These are phyloP conservation scores for Aspergillus aculeatinus DNA, from an alignment of 2,329 filamentous ascomycete genomes.

Conservation along the genomic window DNA sequence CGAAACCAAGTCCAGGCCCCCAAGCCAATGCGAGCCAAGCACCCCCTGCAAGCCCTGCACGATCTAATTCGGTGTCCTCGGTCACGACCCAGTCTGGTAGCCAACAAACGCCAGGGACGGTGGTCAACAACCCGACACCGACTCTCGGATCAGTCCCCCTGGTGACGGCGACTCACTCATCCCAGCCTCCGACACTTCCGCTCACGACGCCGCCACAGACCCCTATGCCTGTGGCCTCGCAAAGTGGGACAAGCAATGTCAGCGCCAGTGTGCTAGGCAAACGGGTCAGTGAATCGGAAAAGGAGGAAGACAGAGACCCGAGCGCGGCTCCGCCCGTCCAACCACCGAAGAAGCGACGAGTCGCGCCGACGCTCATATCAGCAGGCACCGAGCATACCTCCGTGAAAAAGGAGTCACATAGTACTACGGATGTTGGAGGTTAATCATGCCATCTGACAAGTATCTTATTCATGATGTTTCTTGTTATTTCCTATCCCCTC, in stretches of 20 bases:
- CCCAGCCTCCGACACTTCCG: conserved; percentile 55
- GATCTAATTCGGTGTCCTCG: conserved; percentile 84
- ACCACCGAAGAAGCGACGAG: conserved; percentile 64
- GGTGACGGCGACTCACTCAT: conserved; percentile 70
- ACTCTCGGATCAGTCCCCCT: conserved; percentile 74
- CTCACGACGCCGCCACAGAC: conserved; percentile 91
- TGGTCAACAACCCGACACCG: conserved; percentile 75
- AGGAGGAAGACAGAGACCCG: conserved; percentile 40
- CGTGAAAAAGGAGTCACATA: conserved; percentile 12
- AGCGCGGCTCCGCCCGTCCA: conserved; percentile 48
- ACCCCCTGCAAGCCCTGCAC: conserved; percentile 73
- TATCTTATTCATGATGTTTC: not conserved
- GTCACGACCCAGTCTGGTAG: conserved; percentile 61
- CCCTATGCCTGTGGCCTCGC: conserved; percentile 55
- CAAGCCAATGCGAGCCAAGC: conserved; percentile 50
- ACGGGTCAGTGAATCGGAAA: conserved; percentile 48
- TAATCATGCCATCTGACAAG: conserved; percentile 7
- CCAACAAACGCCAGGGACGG: conserved; percentile 42
- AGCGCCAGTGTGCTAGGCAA: conserved; percentile 57
- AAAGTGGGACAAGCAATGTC: conserved; percentile 57
- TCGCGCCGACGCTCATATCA: conserved; percentile 66
- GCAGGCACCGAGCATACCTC: conserved; percentile 19
- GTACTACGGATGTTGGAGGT: conserved; percentile 17
- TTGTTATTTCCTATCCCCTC: not conserved
- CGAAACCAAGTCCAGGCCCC: conserved; percentile 56